Evolutionary conservation across 129 eudicot genomes (phyloP).

Genomic region (carrot (Daucus carota)): DNA sequence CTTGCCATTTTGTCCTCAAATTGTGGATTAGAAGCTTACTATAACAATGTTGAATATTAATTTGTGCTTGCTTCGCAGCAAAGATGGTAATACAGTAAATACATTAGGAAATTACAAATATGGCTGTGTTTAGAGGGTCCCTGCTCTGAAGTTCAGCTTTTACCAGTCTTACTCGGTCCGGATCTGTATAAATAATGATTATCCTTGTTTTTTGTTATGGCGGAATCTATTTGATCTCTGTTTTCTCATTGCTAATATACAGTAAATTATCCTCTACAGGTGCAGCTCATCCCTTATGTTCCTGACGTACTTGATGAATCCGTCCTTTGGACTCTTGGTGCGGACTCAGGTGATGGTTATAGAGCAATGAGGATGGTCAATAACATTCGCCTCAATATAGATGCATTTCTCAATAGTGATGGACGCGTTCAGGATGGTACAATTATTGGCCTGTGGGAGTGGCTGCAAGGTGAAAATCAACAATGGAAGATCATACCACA

Average conservation of each 20-base stretch:
- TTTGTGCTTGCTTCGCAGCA: background rate
- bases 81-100: background rate
- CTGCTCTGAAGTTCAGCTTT: background rate
- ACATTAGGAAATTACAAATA: background rate
- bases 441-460: slow-evolving; percentile 46
- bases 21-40: background rate
- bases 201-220: background rate
- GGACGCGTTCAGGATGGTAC: slow-evolving; percentile 75
- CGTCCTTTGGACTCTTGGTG: slow-evolving; percentile 79
- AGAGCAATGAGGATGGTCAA: slow-evolving; percentile 76
- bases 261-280: slow-evolving; percentile 36
- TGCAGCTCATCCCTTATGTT: slow-evolving; percentile 54
- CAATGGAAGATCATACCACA: slow-evolving; percentile 56
- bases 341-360: slow-evolving; percentile 65
- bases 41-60: background rate
- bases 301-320: slow-evolving; percentile 71
- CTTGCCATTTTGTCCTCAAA: no score
- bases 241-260: background rate
- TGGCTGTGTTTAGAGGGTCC: background rate
- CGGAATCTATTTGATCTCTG: background rate
- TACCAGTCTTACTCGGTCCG: background rate
- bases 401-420: slow-evolving; percentile 58
- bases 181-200: background rate
- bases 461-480: slow-evolving; percentile 75
- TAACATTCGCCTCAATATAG: slow-evolving; percentile 61